Conservation (phyloP, 495 filamentous ascomycete species). For the Aspergillus saccharolyticus region DNA sequence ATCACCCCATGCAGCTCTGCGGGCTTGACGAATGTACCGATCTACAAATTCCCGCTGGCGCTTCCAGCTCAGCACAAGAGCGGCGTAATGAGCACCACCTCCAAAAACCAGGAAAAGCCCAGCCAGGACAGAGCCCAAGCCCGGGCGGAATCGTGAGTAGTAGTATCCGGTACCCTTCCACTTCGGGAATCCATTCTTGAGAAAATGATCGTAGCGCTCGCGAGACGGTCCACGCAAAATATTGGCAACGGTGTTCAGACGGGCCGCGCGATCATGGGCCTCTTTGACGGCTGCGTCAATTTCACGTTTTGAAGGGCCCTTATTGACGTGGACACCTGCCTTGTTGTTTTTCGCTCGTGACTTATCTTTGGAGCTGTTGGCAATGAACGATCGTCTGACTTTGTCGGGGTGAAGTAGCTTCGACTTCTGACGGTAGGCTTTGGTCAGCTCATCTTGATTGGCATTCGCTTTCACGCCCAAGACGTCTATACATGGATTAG, state of each 20-base stretch:
- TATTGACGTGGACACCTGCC: conserved; percentile 61
- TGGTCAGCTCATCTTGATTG: conserved; percentile 83
- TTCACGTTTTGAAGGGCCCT: conserved; percentile 65
- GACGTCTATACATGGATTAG: conserved; percentile 53
- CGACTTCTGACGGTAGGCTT: conserved; percentile 86
- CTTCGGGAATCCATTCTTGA: conserved; percentile 86
- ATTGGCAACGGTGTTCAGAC: conserved; percentile 74
- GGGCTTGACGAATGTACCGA: conserved; percentile 84
- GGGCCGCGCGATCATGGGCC: conserved; percentile 73
- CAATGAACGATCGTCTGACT: conserved; percentile 74
- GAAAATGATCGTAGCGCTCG: conserved; percentile 92
- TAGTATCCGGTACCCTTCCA: conserved; percentile 99
- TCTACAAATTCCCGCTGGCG: conserved; percentile 86
- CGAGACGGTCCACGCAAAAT: conserved; percentile 75
- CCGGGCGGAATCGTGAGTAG: conserved; percentile 88
- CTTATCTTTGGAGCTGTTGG: conserved; percentile 63
- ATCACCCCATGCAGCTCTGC: conserved; percentile 84
- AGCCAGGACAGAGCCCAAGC: conserved; percentile 73
- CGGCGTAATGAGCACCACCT: conserved; percentile 78
- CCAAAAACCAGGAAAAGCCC: conserved; percentile 83
- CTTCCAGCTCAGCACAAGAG: conserved; percentile 77
- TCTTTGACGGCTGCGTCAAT: conserved; percentile 69
- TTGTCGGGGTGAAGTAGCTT: conserved; percentile 87
- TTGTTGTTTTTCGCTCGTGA: conserved; percentile 49
- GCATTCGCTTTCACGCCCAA: conserved; percentile 69